Conservation (phyloP, 2,329 filamentous ascomycete species). For the Dothistroma septosporum region DNA sequence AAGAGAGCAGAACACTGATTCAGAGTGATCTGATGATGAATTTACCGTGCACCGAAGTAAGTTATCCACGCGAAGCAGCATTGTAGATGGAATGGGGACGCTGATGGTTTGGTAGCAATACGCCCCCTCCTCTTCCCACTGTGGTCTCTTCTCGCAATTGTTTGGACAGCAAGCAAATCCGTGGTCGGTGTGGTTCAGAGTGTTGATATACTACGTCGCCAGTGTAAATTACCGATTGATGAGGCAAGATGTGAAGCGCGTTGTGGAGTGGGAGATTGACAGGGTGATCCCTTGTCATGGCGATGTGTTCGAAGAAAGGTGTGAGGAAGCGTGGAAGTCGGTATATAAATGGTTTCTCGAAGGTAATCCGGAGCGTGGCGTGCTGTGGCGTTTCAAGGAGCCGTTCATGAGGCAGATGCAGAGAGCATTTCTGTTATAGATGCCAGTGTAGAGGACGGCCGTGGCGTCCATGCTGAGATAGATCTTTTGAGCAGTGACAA, state of each 20-base stretch:
- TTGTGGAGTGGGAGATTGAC: constrained; percentile 14
- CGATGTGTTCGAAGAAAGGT: constrained; percentile 11
- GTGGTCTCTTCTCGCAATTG: constrained; percentile 1
- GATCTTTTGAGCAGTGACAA: neutral
- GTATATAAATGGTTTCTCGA: constrained; percentile 15
- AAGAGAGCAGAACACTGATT: constrained; percentile 13
- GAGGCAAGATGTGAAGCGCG: constrained; percentile 13
- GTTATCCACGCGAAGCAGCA: constrained; percentile 1
- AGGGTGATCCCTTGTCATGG: constrained; percentile 16
- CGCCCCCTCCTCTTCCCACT: neutral
- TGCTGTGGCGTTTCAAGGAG: constrained; percentile 8
- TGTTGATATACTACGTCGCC: constrained; percentile 18
- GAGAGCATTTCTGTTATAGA: neutral
- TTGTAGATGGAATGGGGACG: too few relatives aligned
- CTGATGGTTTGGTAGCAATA: neutral
- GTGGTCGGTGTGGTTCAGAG: constrained; percentile 10
- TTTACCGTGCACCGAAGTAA: constrained; percentile 12
- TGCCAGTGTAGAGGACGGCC: neutral
- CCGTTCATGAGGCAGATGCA: constrained; percentile 10
- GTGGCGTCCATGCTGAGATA: neutral
- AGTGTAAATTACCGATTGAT: constrained; percentile 11
- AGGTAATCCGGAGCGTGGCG: neutral
- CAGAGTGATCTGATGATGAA: constrained; percentile 17
- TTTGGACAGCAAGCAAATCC: constrained; percentile 13
- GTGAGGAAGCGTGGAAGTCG: constrained; percentile 10